A percentile compares a stretch with the other conserved stretches of the same genome.
These are phyloP conservation scores for Microascus cirrosus DNA, from an alignment of 2,329 filamentous ascomycete species.

Conservation along the genomic window DNA sequence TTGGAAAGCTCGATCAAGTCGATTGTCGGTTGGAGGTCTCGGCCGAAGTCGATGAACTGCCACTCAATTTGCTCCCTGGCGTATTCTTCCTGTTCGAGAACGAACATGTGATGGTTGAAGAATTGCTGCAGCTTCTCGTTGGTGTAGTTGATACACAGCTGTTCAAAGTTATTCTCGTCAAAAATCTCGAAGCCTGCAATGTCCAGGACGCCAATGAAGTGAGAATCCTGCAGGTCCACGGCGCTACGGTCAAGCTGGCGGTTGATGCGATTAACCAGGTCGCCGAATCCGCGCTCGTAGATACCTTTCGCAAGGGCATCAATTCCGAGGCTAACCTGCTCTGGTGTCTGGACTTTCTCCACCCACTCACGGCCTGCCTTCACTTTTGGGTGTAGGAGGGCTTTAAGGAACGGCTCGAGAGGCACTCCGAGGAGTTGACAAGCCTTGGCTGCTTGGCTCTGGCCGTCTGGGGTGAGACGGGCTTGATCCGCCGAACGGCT, in stretches of 20 bases:
- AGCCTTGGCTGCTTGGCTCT: constrained; percentile 64
- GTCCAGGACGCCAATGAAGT: constrained; percentile 96
- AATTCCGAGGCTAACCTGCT: constrained; percentile 82
- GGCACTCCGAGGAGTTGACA: constrained; percentile 79
- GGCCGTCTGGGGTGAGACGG: constrained; percentile 63
- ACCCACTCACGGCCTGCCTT: constrained; percentile 98
- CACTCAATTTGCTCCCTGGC: constrained; percentile 96
- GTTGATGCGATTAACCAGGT: constrained; percentile 87
- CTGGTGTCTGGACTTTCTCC: constrained; percentile 93
- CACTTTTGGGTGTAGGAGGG: constrained; percentile 81
- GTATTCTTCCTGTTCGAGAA: constrained; percentile 96
- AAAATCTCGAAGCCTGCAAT: constrained; percentile 99
- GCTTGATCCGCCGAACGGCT: constrained; percentile 88
- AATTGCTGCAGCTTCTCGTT: constrained; percentile 99
- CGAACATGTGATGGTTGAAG: constrained; percentile 99
- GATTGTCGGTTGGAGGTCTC: constrained; percentile 93
- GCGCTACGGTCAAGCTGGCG: constrained; percentile 79
- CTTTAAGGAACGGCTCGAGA: constrained; percentile 74
- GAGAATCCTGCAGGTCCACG: constrained; percentile 72
- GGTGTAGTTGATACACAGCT: constrained; percentile 98
- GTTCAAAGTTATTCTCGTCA: constrained; percentile 95
- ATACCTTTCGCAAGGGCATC: constrained; percentile 94
- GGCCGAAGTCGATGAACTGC: constrained; percentile 99
- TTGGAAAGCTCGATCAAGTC: constrained; percentile 94
- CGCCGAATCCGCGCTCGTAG: constrained; percentile 90